Percentiles rank a stretch among this genome's conserved stretches.
phyloP scores from a whole-genome alignment of 176 grass and related monocot species.

The Pontederia paniculata region DNA sequence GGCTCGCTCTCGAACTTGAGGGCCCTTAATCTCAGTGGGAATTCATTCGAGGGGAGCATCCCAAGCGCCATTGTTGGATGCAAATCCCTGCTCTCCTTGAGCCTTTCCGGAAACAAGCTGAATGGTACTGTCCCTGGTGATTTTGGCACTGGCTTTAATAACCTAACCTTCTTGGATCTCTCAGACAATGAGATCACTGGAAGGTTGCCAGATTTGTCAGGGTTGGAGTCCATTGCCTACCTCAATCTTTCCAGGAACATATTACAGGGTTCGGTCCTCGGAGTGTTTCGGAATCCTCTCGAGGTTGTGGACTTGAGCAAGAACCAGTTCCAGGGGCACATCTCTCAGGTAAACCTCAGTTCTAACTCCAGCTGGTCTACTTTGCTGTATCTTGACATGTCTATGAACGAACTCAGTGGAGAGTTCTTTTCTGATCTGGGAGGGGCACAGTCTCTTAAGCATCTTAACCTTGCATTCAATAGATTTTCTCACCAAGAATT shows the following conservation, averaged over 20 bases:
- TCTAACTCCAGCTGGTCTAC: slow-evolving; percentile 39
- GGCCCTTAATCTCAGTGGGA: slow-evolving; percentile 48
- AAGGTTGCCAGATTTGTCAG: slow-evolving; percentile 48
- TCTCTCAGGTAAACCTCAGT: slow-evolving; percentile 53
- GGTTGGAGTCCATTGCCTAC: slow-evolving; percentile 39
- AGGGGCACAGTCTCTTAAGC: slow-evolving; percentile 35
- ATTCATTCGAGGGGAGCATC: slow-evolving; percentile 43
- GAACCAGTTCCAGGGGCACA: slow-evolving; percentile 46
- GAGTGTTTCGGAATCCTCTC: slow-evolving; percentile 43
- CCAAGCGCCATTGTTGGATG: slow-evolving; percentile 31
- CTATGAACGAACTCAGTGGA: slow-evolving; percentile 52
- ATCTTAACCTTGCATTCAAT: slow-evolving; percentile 90
- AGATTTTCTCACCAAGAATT: slow-evolving; percentile 40
- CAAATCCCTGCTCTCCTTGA: slow-evolving; percentile 32
- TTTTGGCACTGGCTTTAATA: slow-evolving; percentile 13
- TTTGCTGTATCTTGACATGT: slow-evolving; percentile 73
- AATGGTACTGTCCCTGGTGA: slow-evolving; percentile 25
- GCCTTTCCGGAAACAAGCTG: slow-evolving; percentile 64
- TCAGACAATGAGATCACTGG: slow-evolving; percentile 27
- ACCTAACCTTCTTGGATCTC: slow-evolving; percentile 28
- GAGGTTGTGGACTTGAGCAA: slow-evolving; percentile 77
- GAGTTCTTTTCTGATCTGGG: slow-evolving; percentile 28
- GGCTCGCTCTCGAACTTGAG: slow-evolving; percentile 37
- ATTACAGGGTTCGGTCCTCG: slow-evolving; percentile 25
- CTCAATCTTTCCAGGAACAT: slow-evolving; percentile 79